These are phyloP conservation scores for Glarea lozoyensis DNA, from an alignment of 495 filamentous ascomycete species.

Conservation along the genomic window DNA sequence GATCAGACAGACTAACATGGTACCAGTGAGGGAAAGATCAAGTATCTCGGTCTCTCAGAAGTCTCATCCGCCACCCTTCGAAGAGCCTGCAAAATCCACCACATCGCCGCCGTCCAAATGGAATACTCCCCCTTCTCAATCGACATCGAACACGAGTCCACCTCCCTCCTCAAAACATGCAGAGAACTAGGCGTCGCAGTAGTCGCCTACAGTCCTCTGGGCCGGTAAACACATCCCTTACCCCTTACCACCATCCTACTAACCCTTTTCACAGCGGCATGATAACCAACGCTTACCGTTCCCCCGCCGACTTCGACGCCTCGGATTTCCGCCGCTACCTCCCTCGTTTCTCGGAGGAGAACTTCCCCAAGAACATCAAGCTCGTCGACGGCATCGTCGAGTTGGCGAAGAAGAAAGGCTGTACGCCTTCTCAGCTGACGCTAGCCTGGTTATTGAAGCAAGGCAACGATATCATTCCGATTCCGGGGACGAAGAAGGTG, in stretches of 20 bases:
- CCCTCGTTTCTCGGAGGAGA: constrained; percentile 43
- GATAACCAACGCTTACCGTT: constrained; percentile 39
- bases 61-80: constrained; percentile 46
- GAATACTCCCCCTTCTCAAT: constrained; percentile 52
- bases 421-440: constrained; percentile 39
- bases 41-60: constrained; percentile 50
- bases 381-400: constrained; percentile 32
- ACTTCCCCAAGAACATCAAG: constrained; percentile 40
- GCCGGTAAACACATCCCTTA: constrained; percentile 21
- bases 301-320: constrained; percentile 33
- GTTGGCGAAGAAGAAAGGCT: constrained; percentile 38
- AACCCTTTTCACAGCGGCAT: too few species aligned
- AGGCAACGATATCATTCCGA: constrained; percentile 51
- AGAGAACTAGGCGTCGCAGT: constrained; percentile 54
- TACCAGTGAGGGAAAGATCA: constrained; percentile 43
- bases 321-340: constrained; percentile 29
- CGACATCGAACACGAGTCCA: constrained; percentile 41
- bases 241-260: neutral
- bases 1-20: neutral
- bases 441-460: constrained; percentile 53
- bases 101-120: constrained; percentile 49
- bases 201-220: constrained; percentile 55
- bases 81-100: constrained; percentile 48
- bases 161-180: constrained; percentile 39
- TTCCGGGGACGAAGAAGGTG: constrained; percentile 52